Evolutionary conservation across 1,139 yeast genomes (phyloP).

Genomic region (Lodderomyces theae): DNA sequence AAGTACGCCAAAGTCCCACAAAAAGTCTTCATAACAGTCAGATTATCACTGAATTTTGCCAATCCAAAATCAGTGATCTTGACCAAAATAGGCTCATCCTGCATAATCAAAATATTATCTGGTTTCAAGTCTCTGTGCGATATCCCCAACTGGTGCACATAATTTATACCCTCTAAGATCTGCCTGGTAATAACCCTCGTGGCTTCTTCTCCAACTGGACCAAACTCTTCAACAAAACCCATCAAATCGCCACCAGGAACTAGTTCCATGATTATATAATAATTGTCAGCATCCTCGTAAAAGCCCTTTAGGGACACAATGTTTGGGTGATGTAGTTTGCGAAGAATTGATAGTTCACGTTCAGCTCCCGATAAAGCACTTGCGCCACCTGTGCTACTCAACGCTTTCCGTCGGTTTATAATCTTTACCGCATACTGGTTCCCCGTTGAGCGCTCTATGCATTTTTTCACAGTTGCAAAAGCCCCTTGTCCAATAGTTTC

Average conservation of each 20-base stretch:
- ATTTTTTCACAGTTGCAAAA: slow-evolving; percentile 91
- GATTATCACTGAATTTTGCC: slow-evolving; percentile 76
- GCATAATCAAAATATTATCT: slow-evolving; percentile 86
- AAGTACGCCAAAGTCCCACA: slow-evolving; percentile 90
- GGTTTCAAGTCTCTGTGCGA: slow-evolving; percentile 93
- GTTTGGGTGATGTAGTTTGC: slow-evolving; percentile 76
- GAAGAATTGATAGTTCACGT: slow-evolving; percentile 77
- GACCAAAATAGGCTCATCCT: slow-evolving; percentile 84
- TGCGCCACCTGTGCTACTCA: slow-evolving; percentile 71
- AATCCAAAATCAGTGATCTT: slow-evolving; percentile 93
- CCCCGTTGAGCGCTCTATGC: slow-evolving; percentile 81
- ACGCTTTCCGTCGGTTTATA: slow-evolving; percentile 75
- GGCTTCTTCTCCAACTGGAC: slow-evolving; percentile 87
- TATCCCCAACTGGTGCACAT: slow-evolving; percentile 85
- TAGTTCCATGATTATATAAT: slow-evolving; percentile 90
- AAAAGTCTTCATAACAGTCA: slow-evolving; percentile 79
- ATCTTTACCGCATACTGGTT: slow-evolving; percentile 87
- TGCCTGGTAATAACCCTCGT: slow-evolving; percentile 83
- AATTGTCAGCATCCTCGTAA: slow-evolving; percentile 76
- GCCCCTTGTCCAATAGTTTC: slow-evolving; percentile 96
- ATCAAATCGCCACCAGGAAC: slow-evolving; percentile 97
- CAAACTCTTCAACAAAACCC: slow-evolving; percentile 93
- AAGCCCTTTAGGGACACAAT: slow-evolving; percentile 80
- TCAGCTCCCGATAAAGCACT: slow-evolving; percentile 62
- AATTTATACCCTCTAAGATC: slow-evolving; percentile 76